Conservation (phyloP, 2,329 filamentous ascomycete genomes). For the Trichoderma lentiforme region DNA sequence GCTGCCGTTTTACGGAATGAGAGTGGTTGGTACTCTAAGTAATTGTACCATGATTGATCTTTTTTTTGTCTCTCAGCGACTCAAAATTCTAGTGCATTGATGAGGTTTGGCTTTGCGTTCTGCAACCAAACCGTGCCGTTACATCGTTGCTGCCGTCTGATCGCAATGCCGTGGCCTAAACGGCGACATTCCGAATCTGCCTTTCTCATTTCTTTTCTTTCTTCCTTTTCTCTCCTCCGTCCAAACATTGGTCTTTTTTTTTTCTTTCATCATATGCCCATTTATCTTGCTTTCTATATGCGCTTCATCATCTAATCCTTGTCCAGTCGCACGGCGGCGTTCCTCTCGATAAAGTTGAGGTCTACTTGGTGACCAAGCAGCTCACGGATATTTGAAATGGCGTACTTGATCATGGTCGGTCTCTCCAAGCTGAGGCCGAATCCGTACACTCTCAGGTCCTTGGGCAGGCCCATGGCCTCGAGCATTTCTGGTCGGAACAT, state of each 20-base stretch:
- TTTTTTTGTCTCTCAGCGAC: background rate
- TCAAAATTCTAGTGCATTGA: background rate
- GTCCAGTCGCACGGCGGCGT: constrained; percentile 85
- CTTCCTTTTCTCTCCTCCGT: background rate
- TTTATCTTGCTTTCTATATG: background rate
- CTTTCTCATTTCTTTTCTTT: background rate
- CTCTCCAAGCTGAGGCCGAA: constrained; percentile 90
- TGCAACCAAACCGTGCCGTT: background rate
- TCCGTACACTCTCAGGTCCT: constrained; percentile 88
- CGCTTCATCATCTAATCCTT: constrained; percentile 57
- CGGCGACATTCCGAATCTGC: background rate
- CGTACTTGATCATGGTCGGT: constrained; percentile 97
- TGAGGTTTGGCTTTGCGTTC: background rate
- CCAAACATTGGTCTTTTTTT: background rate
- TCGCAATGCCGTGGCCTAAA: background rate
- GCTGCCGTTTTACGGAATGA: background rate
- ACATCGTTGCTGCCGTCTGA: background rate
- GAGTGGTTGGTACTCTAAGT: background rate
- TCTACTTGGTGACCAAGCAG: constrained; percentile 94
- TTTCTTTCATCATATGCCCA: background rate
- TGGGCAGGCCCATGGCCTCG: constrained; percentile 88
- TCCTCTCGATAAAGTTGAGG: constrained; percentile 85
- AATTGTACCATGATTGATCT: background rate
- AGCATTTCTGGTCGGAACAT: constrained; percentile 99
- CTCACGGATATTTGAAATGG: constrained; percentile 86